Conservation (phyloP, 768 basidiomycete species). For the Phanerochaete carnosa region DNA sequence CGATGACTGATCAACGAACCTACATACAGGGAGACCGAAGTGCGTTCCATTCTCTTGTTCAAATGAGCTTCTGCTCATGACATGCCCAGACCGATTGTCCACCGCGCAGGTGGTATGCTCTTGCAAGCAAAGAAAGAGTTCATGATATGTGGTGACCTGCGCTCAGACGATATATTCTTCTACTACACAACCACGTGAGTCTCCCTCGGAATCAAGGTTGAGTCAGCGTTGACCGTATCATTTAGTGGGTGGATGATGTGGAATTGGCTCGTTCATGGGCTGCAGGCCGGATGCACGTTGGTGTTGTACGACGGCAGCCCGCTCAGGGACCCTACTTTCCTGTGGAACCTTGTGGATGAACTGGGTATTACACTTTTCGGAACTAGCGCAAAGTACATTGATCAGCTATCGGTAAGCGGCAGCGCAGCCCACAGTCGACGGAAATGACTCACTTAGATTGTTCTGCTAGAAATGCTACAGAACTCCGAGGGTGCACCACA, state of each 20-base stretch:
- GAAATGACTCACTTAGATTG: conserved; percentile 2
- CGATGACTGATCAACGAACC: background rate
- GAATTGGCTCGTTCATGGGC: conserved; percentile 72
- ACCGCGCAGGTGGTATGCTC: conserved; percentile 76
- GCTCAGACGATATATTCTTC: conserved; percentile 69
- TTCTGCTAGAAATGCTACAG: conserved; percentile 57
- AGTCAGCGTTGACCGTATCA: background rate
- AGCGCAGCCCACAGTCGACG: background rate
- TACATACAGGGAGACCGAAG: conserved; percentile 43
- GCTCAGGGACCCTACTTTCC: conserved; percentile 55
- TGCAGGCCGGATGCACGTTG: conserved; percentile 65
- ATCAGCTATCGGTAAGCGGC: conserved; percentile 60
- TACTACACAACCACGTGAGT: conserved; percentile 80
- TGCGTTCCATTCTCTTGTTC: conserved; percentile 27
- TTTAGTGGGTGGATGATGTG: conserved; percentile 89
- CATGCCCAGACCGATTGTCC: conserved; percentile 63
- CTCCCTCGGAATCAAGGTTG: background rate
- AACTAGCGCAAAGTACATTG: conserved; percentile 81
- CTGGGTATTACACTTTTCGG: conserved; percentile 77
- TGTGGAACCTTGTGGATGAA: conserved; percentile 69
- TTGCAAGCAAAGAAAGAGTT: conserved; percentile 73
- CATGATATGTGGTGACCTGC: conserved; percentile 62
- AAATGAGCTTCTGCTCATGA: conserved; percentile 8
- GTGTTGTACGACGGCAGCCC: conserved; percentile 84
- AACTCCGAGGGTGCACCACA: conserved; percentile 56